Evolutionary conservation across 164 flowering plant species (phyloP), one percentile per base, ranked within the genome.

Genomic region (Stephania cephalantha): DNA sequence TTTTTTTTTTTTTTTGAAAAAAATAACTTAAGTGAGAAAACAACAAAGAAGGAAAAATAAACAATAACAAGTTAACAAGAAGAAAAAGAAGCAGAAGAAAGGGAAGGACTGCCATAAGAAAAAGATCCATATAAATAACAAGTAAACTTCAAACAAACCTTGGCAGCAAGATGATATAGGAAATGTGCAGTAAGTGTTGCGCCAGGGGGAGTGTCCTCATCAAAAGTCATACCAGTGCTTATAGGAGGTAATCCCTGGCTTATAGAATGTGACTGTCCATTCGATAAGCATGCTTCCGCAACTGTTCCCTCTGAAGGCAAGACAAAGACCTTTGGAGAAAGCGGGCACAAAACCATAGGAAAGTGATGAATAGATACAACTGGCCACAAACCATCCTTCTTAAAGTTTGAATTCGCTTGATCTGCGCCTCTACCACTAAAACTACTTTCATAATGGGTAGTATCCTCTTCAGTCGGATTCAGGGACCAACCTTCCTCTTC

Each of bases 261-360:
- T 67, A 95, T 71, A 11, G 95, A 89, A 80, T 91, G 87, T 74
- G 89, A 90, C 75, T 86, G 84, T 68, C 85, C 85, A 75, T 73
- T 61, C 68, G 97, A 93, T 76, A 95, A 81, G 83, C 76, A 85
- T 75, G 98, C 94, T 87, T 93, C 97, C 70, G 91, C 90, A 71
- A 93, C 82, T 67, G 90, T 85, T 73, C 99, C 98, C 81, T 90
- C 95, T 66, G 98, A 91, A 79, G 99, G 99, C 77, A 95, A 85
- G 75, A 92, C 92, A 83, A 95, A 95, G 48, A 88, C 86, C 80
- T 87, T 88, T 48, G 97, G 92, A 68, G 98, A 90, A 73, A 95
- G 79, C 44, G 98, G 97, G 74, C 95, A 93, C 58, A 93, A 76
- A 74, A 95, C 83, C 96, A 93, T 70, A 20, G 99, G 99, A 73